Evolutionary conservation across 768 basidiomycete species (phyloP), one percentile per base, ranked within the genome.

Genomic region (Mycena rosella): DNA sequence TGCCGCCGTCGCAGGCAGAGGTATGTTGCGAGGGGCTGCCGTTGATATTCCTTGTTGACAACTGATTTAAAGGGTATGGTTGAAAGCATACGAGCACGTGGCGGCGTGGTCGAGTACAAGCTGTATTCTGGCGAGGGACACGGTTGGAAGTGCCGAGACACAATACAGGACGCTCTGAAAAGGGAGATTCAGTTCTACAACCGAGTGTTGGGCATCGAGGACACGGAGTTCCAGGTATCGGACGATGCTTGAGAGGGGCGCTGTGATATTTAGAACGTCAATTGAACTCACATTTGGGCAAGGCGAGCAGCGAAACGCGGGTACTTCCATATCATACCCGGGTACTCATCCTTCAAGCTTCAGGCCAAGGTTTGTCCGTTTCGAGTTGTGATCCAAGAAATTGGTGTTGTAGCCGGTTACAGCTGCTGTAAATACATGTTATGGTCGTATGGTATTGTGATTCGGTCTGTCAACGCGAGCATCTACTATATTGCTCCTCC

Each of bases 41-140:
- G 7, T 13, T n/a, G 22, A 0, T 18, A 34, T 18, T n/a, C 42
- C 5, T 42, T 57, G 40, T 24, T 54, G 32, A 53, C n/a, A n/a
- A n/a, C n/a, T n/a, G n/a, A 47, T 30, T 11, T 30, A 8, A 54
- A 71, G 70, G 63, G 27, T 15, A 91, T 93, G 55, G 85, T 87
- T 40, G 79, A 87, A 18, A 83, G 78, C 61, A 86, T 91, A 68
- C 78, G 82, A 58, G 78, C 81, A 56, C 79, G 81, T 0, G 84
- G 84, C 4, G 89, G 89, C 0, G 73, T 80, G 14, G 86, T 89
- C 24, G 86, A 91, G 71, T 88, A 89, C 67, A 82, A 88, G 66
- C 69, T 87, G 0, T 91, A 90, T 74, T 79, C 84, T 15, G 90
- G 89, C 22, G 90, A 92, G 77, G 89, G 89, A 2, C 89, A 91